These are phyloP conservation scores for Colletotrichum sp. DNA, from an alignment of 2,329 filamentous ascomycete genomes.

Conservation along the genomic window DNA sequence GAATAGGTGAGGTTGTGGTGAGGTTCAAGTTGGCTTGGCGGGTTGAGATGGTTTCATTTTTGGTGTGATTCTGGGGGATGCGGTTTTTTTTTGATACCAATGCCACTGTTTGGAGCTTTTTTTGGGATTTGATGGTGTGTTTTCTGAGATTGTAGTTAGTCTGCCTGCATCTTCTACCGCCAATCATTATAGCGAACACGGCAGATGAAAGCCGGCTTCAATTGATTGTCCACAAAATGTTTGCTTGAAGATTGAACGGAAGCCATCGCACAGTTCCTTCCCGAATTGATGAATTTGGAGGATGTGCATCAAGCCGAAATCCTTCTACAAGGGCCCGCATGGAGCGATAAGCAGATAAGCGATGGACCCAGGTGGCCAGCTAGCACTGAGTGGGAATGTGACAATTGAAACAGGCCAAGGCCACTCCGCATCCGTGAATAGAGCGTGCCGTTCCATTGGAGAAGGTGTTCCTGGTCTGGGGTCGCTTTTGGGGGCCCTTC, in stretches of 20 bases:
- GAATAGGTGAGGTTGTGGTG: neutral
- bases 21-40: neutral
- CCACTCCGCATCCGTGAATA: conserved; percentile 7
- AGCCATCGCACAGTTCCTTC: neutral
- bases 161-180: neutral
- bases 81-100: neutral
- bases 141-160: neutral
- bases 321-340: neutral
- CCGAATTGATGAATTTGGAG: neutral
- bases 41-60: neutral
- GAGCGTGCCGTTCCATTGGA: neutral
- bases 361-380: neutral
- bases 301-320: neutral
- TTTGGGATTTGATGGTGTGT: neutral
- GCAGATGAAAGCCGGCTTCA: neutral
- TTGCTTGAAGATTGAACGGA: neutral
- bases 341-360: neutral
- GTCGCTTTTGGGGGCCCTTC: neutral
- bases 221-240: neutral
- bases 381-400: neutral
- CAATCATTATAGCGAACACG: neutral
- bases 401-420: conserved; percentile 12
- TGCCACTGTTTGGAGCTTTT: neutral
- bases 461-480: neutral
- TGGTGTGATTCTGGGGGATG: neutral